These are phyloP conservation scores for Paraurostyla sp. DNA, from an alignment of 73 alveolate genomes.

Conservation along the genomic window DNA sequence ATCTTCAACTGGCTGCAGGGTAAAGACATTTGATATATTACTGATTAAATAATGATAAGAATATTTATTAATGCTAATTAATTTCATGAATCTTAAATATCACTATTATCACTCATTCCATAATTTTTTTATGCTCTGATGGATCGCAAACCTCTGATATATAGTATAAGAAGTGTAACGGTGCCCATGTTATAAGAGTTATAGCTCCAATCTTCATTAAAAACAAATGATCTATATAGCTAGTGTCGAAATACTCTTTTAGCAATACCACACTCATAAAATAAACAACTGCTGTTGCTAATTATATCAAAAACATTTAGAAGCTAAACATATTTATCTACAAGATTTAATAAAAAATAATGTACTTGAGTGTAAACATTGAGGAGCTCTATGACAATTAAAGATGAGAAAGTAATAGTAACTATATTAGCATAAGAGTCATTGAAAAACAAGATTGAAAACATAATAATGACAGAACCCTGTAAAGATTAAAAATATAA, in stretches of 20 bases:
- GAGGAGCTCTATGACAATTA: conserved; percentile 83
- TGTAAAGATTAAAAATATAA: background rate
- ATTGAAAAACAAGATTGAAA: conserved; percentile 87
- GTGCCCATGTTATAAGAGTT: conserved; percentile 85
- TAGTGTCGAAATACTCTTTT: conserved; percentile 73
- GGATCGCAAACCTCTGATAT: conserved; percentile 83
- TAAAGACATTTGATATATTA: background rate
- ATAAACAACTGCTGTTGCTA: conserved; percentile 68
- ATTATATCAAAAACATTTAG: conserved; percentile 49
- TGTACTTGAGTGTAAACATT: conserved; percentile 83
- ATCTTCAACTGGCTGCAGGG: conserved; percentile 41
- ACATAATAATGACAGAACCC: conserved; percentile 90
- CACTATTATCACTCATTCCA: conserved; percentile 9
- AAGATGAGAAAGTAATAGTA: conserved; percentile 85
- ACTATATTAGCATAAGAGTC: conserved; percentile 83
- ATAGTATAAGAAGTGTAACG: conserved; percentile 77
- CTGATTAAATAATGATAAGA: background rate
- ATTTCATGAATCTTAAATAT: background rate
- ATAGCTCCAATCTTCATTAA: conserved; percentile 77
- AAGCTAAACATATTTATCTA: conserved; percentile 53
- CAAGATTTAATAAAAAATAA: background rate
- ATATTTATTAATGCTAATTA: background rate
- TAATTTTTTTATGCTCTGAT: conserved; percentile 83
- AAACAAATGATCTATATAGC: conserved; percentile 61
- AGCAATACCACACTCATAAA: conserved; percentile 69